These are phyloP conservation scores for Aurantiochytrium sp. DNA, from an alignment of 108 stramenopile species.

Conservation along the genomic window DNA sequence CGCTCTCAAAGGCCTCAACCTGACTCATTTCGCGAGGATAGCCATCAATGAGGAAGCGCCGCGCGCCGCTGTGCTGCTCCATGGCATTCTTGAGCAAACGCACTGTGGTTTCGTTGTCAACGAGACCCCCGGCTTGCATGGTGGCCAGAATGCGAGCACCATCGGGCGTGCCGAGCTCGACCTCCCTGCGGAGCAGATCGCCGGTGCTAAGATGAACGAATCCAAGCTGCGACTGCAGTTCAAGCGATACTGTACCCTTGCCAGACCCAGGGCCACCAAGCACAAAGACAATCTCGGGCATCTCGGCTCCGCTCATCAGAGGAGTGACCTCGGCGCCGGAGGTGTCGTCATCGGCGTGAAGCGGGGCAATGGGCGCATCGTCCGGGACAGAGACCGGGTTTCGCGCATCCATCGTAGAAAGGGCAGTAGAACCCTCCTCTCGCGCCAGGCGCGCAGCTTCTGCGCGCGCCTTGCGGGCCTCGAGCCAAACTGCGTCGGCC, in stretches of 20 bases:
- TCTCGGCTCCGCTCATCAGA: neutral
- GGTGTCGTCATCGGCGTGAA: neutral
- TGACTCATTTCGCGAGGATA: conserved; percentile 58
- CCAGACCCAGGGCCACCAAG: conserved; percentile 92
- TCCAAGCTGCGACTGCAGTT: conserved; percentile 67
- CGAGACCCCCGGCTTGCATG: conserved; percentile 77
- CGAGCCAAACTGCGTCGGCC: neutral
- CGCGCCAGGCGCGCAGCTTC: neutral
- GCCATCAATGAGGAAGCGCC: conserved; percentile 74
- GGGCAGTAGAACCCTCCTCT: neutral
- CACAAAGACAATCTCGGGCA: conserved; percentile 62
- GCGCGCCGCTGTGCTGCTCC: conserved; percentile 60
- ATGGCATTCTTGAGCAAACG: conserved; percentile 68
- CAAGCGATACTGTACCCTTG: conserved; percentile 72
- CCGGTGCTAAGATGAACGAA: conserved; percentile 85
- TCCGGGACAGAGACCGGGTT: neutral
- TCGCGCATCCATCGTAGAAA: neutral
- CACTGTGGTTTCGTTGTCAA: conserved; percentile 66
- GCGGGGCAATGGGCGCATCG: neutral
- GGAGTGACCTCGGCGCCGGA: neutral
- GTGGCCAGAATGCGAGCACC: conserved; percentile 71
- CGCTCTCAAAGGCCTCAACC: conserved; percentile 9
- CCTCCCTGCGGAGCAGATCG: conserved; percentile 82
- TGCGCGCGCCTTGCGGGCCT: neutral
- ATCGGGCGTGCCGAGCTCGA: conserved; percentile 61